Evolutionary conservation across 208 protist species (phyloP), one percentile per base, ranked within the genome.

Genomic region (Endotrypanum monterogeii): DNA sequence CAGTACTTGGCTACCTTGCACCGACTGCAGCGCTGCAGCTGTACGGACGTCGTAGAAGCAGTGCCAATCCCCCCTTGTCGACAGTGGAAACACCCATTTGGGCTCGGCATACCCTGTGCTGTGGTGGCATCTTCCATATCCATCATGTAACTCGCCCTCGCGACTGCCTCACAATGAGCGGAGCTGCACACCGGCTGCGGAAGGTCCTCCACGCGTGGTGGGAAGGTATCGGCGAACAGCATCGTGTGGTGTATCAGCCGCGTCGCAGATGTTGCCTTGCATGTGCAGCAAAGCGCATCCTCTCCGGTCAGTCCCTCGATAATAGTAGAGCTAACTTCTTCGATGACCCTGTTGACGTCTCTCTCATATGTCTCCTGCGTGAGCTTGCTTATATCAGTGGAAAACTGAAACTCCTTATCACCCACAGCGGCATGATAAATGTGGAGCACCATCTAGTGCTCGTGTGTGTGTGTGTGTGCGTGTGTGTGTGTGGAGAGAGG

Each of bases 1-100:
- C 90, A 94, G 78, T 92, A 94, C 72, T 84, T 89, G 11, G 86
- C 88, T 3, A 91, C 73, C 67, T 90, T 90, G 83, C 90, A 94
- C 25, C 86, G 74, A 46, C 81, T 84, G 84, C 89, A 94, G 28
- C 79, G 89, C 65, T 86, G 80, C 23, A 92, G 75, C 23, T 76
- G 76, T 35, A 48, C 71, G 57, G 35, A 16, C 51, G 37, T 54
- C 25, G 71, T 46, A 48, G 63, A 65, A 5, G 51, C 52, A n/a
- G 46, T 71, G 0, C 48, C 48, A 11, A 72, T 68, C 7, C 55
- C 76, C 11, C 67, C 77, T 8, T 71, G 62, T 54, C 79, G 79
- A 62, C 86, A 91, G 61, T 63, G 73, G 44, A 89, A 89, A 75
- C 87, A 91, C 18, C 79, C 79, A 50, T 76, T 87, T 25, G 78